phyloP scores from a whole-genome alignment of 805 yeast genomes.

The Saccharomycopsis javanensis region DNA sequence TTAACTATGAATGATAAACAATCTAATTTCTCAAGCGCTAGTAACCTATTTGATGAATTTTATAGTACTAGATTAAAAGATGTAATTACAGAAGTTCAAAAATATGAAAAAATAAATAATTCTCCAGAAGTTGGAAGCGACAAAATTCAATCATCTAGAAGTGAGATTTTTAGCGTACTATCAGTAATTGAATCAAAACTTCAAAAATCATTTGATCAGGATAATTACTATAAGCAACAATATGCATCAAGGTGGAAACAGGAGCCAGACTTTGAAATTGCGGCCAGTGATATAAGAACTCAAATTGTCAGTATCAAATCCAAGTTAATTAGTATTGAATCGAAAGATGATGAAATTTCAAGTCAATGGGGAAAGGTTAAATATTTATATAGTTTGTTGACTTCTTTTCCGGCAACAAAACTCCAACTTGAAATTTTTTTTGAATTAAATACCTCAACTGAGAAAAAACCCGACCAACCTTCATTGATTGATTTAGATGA shows the following conservation, averaged over 20 bases:
- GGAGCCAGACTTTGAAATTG: constrained; percentile 29
- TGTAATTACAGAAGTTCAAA: not conserved
- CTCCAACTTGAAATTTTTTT: constrained; percentile 7
- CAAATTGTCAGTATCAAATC: constrained; percentile 49
- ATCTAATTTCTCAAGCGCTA: constrained; percentile 9
- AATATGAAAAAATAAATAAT: not conserved
- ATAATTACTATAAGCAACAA: constrained; percentile 27
- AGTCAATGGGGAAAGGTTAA: constrained; percentile 21
- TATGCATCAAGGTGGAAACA: constrained; percentile 31
- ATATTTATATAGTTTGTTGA: constrained; percentile 20
- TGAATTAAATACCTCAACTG: not conserved
- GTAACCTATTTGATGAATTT: constrained; percentile 4
- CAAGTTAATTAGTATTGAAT: constrained; percentile 50
- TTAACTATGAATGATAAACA: constrained; percentile 8
- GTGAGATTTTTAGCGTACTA: not conserved
- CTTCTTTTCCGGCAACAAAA: constrained; percentile 22
- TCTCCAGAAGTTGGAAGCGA: not conserved
- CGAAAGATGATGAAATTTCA: constrained; percentile 47
- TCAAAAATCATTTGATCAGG: constrained; percentile 21
- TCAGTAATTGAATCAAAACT: not conserved
- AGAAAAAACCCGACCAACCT: constrained; percentile 2
- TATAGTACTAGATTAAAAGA: constrained; percentile 25
- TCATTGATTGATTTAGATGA: constrained; percentile 12
- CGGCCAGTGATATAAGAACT: constrained; percentile 35
- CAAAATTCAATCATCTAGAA: not conserved